Percentiles rank a stretch among this genome's conserved stretches.
Evolutionary conservation across 169 alveolate genomes (phyloP).

Genomic region (Theileria annulata): DNA sequence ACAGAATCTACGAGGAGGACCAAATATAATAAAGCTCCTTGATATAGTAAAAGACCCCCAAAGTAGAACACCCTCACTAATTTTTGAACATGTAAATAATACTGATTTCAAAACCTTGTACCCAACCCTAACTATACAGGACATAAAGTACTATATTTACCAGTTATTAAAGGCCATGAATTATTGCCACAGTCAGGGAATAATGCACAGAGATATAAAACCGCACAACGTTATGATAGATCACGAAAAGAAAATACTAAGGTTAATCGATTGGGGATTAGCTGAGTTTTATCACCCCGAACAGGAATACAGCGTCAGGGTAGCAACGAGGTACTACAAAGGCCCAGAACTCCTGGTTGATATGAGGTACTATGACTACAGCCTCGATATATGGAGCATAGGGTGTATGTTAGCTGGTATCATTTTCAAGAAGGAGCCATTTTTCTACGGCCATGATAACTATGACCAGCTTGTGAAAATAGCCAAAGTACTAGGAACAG

Average conservation of each 20-base stretch:
- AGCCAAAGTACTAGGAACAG: constrained; percentile 95
- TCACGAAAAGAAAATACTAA: constrained; percentile 86
- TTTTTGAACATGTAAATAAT: constrained; percentile 87
- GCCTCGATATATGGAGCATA: constrained; percentile 98
- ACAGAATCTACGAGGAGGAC: constrained; percentile 93
- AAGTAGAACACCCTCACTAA: constrained; percentile 92
- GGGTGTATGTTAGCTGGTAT: constrained; percentile 98
- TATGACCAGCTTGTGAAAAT: constrained; percentile 96
- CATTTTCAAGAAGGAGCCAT: constrained; percentile 82
- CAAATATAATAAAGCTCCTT: constrained; percentile 89
- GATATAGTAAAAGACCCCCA: constrained; percentile 97
- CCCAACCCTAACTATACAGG: constrained; percentile 92
- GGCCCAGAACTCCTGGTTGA: constrained; percentile 98
- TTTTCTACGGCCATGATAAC: constrained; percentile 90
- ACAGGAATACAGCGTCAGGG: constrained; percentile 98
- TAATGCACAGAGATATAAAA: constrained; percentile 96
- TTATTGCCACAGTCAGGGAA: constrained; percentile 97
- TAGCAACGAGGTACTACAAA: constrained; percentile 95
- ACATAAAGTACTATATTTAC: constrained; percentile 92
- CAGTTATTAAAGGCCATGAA: constrained; percentile 94
- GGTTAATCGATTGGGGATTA: constrained; percentile 98
- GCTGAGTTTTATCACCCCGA: constrained; percentile 99
- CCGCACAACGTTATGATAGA: constrained; percentile 97
- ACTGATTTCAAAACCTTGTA: constrained; percentile 90
- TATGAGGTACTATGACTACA: constrained; percentile 92